Conservation (phyloP, 805 yeast genomes). For the Metschnikowia drakensbergensis region DNA sequence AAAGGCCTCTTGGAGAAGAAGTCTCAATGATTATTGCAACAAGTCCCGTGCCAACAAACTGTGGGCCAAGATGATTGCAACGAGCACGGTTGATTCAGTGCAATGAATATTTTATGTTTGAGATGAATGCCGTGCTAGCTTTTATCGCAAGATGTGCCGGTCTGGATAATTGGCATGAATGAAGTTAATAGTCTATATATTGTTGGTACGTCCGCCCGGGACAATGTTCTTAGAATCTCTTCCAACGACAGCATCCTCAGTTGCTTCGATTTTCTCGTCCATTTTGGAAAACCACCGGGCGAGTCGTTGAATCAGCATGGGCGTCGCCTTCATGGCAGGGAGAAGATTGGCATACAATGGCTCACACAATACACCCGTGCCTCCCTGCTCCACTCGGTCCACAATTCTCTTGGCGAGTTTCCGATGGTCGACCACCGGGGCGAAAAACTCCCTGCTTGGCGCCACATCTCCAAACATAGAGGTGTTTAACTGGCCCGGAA, state of each 20-base stretch:
- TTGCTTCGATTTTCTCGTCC: conserved; percentile 30
- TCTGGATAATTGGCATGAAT: neutral
- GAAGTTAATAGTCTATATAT: neutral
- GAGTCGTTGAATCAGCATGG: conserved; percentile 34
- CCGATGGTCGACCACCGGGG: conserved; percentile 43
- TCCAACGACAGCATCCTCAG: neutral
- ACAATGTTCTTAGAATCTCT: neutral
- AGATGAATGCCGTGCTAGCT: no score
- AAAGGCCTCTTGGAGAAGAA: conserved; percentile 18
- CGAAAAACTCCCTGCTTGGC: conserved; percentile 40
- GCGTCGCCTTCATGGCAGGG: conserved; percentile 41
- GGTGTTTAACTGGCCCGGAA: conserved; percentile 51
- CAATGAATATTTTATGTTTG: no score
- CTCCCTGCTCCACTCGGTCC: conserved; percentile 33
- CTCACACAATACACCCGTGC: conserved; percentile 38
- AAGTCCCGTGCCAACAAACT: no score
- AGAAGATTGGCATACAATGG: conserved; percentile 48
- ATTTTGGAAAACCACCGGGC: conserved; percentile 36
- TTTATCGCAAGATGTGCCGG: no score
- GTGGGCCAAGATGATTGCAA: neutral
- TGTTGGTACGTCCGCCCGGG: neutral
- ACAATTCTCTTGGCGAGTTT: conserved; percentile 36
- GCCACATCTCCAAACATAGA: conserved; percentile 47
- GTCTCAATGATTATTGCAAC: neutral
- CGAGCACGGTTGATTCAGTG: no score